These are phyloP conservation scores for Globisporangium nodosum DNA, from an alignment of 352 stramenopile species.

Conservation along the genomic window DNA sequence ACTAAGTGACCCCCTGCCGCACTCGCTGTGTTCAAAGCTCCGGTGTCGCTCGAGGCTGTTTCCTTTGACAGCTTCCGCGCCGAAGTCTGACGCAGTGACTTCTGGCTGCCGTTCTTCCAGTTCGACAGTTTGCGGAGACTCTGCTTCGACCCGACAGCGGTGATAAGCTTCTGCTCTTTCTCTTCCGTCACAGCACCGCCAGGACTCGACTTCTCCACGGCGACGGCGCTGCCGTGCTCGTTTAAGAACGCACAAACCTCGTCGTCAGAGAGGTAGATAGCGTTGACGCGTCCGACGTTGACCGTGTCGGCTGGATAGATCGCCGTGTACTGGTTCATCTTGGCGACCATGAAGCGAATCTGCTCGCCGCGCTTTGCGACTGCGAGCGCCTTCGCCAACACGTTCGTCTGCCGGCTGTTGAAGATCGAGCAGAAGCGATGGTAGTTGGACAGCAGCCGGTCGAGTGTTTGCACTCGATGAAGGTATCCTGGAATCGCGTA, in stretches of 20 bases:
- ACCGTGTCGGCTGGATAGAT: conserved; percentile 31
- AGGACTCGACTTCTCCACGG: neutral
- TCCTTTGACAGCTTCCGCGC: conserved; percentile 1
- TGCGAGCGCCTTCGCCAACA: conserved; percentile 36
- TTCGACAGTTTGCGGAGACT: conserved; percentile 9
- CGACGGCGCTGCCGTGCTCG: conserved; percentile 1
- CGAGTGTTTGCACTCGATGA: conserved; percentile 46
- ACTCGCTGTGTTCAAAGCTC: no score
- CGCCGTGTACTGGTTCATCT: conserved; percentile 47
- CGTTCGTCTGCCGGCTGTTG: conserved; percentile 42
- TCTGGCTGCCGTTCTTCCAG: conserved; percentile 19
- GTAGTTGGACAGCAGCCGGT: conserved; percentile 63
- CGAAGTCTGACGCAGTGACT: conserved; percentile 19
- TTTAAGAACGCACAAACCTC: conserved; percentile 28
- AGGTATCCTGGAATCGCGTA: conserved; percentile 58
- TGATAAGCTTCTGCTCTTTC: neutral
- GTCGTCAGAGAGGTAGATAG: conserved; percentile 54
- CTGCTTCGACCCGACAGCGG: neutral
- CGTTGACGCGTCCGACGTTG: conserved; percentile 30
- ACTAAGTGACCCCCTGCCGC: neutral
- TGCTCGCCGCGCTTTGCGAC: conserved; percentile 52
- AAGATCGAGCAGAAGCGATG: conserved; percentile 71
- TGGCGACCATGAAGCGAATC: conserved; percentile 44
- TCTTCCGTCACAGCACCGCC: neutral
- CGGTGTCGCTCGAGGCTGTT: neutral